Base-by-base conservation (phyloP, 148 eudicot species). In the Pharnaceum exiguum region DNA sequence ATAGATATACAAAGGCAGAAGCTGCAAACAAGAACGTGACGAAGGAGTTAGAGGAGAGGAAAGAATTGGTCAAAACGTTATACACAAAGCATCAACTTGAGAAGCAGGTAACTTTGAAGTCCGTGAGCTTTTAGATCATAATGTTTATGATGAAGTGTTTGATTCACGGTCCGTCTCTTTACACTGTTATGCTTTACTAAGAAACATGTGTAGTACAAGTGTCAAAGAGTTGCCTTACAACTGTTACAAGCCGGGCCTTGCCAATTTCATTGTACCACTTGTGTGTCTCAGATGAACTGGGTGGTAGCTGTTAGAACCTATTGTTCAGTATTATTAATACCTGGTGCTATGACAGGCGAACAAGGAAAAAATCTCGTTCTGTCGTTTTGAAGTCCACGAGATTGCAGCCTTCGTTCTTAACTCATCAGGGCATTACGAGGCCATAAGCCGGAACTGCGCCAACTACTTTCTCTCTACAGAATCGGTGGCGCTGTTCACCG, bases 371-470 rank as follows among this genome's bases (percentile, higher is more conserved):
- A 89, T 94, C 49, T 94, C 95, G 16, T 82, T 89, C 57, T 77
- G 79, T 59, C 84, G 75, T 6, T 70, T 94, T 44, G 96, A 81
- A 74, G 91, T 94, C 57, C 96, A 79, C 12, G 91, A 94, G 75
- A 79, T 89, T 30, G 95, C 95, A n/a, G 99, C 96, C 36, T 94
- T 94, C 52, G 79, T 94, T 52, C 87, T 77, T 42, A 94, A 83
- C 62, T 57, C 90, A 11, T 62, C 80, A 2, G 96, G 95, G 17
- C 76, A 82, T 51, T 94, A 94, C 3, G 99, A 94, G 75, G 99
- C 99, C 7, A 84, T 94, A 61, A 86, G 83, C 72, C 79, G 79
- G 46, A 84, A 73, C 70, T 79, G 83, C 76, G 75, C 82, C 24
- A 76, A 86, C 43, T 86, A 94, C 77, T 89, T 66, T 61, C 84